Percentiles rank a stretch among this genome's conserved stretches.
phyloP scores from a whole-genome alignment of 768 basidiomycete genomes.

The Lentinula boryana region DNA sequence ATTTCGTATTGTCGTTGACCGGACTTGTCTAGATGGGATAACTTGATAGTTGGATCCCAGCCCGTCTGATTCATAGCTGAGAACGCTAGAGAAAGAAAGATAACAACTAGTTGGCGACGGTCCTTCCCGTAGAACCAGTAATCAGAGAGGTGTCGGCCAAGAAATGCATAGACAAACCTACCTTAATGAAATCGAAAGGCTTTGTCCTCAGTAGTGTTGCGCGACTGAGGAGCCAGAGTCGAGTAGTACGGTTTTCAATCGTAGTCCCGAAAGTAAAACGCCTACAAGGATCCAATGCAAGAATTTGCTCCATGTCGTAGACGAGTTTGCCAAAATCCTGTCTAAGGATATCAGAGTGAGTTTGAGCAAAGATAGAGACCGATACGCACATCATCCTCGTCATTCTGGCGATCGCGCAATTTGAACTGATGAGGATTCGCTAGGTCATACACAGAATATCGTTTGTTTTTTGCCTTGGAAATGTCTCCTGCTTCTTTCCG shows the following conservation, averaged over 20 bases:
- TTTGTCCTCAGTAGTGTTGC: not conserved
- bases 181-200: not conserved
- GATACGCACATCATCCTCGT: too few relatives aligned
- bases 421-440: not conserved
- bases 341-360: not conserved
- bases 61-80: not conserved
- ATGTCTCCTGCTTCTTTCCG: too few relatives aligned
- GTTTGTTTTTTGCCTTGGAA: too few relatives aligned
- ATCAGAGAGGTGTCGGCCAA: too few relatives aligned
- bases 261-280: not conserved
- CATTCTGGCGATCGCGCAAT: too few relatives aligned
- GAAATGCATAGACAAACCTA: not conserved
- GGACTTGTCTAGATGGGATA: not conserved
- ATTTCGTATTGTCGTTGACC: not conserved
- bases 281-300: not conserved
- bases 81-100: not conserved
- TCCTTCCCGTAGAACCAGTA: not conserved
- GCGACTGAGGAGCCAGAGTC: not conserved
- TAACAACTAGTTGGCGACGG: not conserved
- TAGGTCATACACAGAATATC: not conserved
- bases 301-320: too few relatives aligned
- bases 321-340: not conserved
- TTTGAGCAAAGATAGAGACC: not conserved
- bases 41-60: not conserved
- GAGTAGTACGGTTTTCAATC: not conserved